Percentiles rank a stretch among this genome's conserved stretches.
These are phyloP conservation scores for Pouteria glomerata DNA, from an alignment of 148 eudicot species.

Conservation along the genomic window DNA sequence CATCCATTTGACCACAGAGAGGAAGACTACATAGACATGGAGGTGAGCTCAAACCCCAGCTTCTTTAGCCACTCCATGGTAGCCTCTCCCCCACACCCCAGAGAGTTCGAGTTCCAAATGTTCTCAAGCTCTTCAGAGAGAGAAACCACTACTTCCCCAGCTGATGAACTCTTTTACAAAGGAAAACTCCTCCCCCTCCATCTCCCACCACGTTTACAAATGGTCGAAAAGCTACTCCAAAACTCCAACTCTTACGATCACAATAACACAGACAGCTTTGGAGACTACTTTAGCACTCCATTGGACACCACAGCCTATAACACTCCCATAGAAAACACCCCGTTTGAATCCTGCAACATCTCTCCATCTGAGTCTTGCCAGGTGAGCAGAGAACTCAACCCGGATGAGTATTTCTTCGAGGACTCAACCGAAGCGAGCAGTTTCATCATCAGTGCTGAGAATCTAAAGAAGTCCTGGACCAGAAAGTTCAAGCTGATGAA, in stretches of 20 bases:
- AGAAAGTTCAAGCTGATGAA: too few species aligned
- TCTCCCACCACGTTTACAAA: constrained; percentile 65
- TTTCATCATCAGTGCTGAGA: too few species aligned
- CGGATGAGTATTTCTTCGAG: constrained; percentile 43
- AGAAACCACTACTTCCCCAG: constrained; percentile 57
- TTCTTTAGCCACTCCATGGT: constrained; percentile 17
- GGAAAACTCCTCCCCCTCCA: constrained; percentile 81
- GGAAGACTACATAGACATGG: constrained; percentile 83
- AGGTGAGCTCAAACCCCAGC: constrained; percentile 49
- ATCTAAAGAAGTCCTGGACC: constrained; percentile 50
- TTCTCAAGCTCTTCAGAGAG: constrained; percentile 35
- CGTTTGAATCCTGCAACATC: constrained; percentile 62
- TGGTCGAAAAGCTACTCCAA: constrained; percentile 56
- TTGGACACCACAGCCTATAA: constrained; percentile 31
- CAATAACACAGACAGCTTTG: constrained; percentile 14
- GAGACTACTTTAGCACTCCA: constrained; percentile 50
- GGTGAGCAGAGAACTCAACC: constrained; percentile 49
- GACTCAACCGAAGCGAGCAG: too few species aligned
- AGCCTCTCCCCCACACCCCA: too few species aligned
- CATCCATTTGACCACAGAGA: constrained; percentile 28
- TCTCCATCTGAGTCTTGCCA: constrained; percentile 61
- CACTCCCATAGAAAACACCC: constrained; percentile 44
- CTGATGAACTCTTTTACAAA: constrained; percentile 81
- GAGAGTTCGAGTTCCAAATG: constrained; percentile 76
- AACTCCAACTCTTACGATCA: constrained; percentile 23